Evolutionary conservation across 2,329 filamentous ascomycete species (phyloP).

Genomic region (Fonsecaea erecta): DNA sequence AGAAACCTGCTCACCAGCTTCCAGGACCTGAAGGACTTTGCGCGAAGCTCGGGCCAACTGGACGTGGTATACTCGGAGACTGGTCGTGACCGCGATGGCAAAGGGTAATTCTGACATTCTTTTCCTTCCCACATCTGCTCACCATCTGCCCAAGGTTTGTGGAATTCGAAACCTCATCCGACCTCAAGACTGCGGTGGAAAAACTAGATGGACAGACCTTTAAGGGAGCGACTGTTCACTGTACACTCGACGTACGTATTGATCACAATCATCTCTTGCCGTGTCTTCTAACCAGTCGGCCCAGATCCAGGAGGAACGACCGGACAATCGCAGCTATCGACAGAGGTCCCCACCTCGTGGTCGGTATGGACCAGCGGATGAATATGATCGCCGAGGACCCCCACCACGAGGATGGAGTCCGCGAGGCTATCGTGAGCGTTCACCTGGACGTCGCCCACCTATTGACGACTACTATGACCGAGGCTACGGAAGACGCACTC

Average conservation of each 20-base stretch:
- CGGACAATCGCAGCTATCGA: conserved; percentile 65
- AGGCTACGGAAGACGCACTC: conserved; percentile 75
- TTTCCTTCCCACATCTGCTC: conserved; percentile 32
- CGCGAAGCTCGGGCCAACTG: conserved; percentile 83
- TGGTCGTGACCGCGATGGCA: conserved; percentile 85
- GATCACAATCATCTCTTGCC: conserved; percentile 5
- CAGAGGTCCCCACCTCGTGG: conserved; percentile 78
- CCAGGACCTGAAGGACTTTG: conserved; percentile 99
- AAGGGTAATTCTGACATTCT: conserved; percentile 70
- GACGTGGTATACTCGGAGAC: conserved; percentile 99
- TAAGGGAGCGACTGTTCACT: conserved; percentile 84
- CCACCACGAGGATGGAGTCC: conserved; percentile 83
- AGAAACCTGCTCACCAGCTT: conserved; percentile 23
- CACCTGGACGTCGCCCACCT: conserved; percentile 62
- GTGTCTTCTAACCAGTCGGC: conserved; percentile 34
- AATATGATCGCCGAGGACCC: conserved; percentile 82
- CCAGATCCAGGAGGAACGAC: conserved; percentile 79
- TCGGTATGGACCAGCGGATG: conserved; percentile 67
- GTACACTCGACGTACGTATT: conserved; percentile 78
- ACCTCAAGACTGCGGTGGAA: conserved; percentile 88
- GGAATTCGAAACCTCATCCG: conserved; percentile 91
- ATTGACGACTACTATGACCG: conserved; percentile 88
- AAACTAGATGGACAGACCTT: conserved; percentile 94
- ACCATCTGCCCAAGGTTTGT: conserved; percentile 70
- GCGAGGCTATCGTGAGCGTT: conserved; percentile 84